These are phyloP conservation scores for Fusarium sp. DNA, from an alignment of 2,329 filamentous ascomycete species.

Conservation along the genomic window DNA sequence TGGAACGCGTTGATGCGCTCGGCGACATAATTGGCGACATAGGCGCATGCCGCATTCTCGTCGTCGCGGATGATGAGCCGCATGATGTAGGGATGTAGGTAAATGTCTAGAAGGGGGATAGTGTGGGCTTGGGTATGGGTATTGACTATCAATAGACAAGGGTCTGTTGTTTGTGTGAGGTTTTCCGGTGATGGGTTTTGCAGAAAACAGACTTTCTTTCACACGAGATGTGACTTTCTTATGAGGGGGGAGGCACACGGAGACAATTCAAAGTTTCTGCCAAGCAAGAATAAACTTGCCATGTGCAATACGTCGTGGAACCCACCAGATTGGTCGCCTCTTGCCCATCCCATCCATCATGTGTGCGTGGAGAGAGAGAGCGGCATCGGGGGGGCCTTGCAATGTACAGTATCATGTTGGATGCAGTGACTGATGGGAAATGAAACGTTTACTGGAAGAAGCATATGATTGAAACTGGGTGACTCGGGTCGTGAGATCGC, in stretches of 20 bases:
- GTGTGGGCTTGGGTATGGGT: slow-evolving; percentile 16
- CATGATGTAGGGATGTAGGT: slow-evolving; percentile 62
- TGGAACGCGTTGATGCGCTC: slow-evolving; percentile 83
- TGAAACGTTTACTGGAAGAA: slow-evolving; percentile 37
- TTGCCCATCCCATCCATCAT: slow-evolving; percentile 14
- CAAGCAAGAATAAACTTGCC: slow-evolving; percentile 16
- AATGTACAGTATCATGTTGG: slow-evolving; percentile 1
- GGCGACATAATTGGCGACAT: slow-evolving; percentile 86
- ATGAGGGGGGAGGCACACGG: slow-evolving; percentile 13
- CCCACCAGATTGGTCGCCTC: slow-evolving; percentile 9
- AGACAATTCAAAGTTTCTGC: slow-evolving; percentile 2
- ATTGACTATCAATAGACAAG: slow-evolving; percentile 3
- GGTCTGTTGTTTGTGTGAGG: slow-evolving; percentile 1
- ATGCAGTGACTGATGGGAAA: slow-evolving; percentile 7
- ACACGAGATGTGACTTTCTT: slow-evolving; percentile 29
- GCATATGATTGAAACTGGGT: slow-evolving; percentile 10
- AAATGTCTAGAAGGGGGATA: slow-evolving; percentile 37
- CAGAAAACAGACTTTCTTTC: background rate
- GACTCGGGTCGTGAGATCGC: slow-evolving; percentile 18
- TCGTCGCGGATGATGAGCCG: slow-evolving; percentile 86
- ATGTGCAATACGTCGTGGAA: slow-evolving; percentile 32
- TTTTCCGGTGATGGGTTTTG: background rate
- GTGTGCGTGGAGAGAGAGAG: slow-evolving; percentile 24
- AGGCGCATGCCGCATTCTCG: slow-evolving; percentile 74
- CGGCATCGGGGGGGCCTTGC: slow-evolving; percentile 3